These are phyloP conservation scores for Plectosphaerella cucumerina DNA, from an alignment of 2,329 filamentous ascomycete genomes.

Conservation along the genomic window DNA sequence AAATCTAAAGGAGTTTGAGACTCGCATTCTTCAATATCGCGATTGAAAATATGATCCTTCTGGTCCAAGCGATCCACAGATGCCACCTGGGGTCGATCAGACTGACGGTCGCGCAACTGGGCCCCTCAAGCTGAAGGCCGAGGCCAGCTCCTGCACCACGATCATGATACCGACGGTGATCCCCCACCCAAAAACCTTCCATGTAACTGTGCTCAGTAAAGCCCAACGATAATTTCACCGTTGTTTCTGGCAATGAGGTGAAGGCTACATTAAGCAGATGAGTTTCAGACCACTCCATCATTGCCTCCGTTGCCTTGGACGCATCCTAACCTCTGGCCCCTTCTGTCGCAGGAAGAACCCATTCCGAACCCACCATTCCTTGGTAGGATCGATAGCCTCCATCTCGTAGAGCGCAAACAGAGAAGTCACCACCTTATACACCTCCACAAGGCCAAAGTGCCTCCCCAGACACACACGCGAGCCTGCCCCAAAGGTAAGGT, in stretches of 20 bases:
- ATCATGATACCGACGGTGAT: background rate
- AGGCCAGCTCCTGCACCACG: background rate
- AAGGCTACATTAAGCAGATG: too few species aligned
- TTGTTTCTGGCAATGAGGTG: slow-evolving; percentile 56
- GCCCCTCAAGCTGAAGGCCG: background rate
- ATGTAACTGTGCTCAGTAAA: slow-evolving; percentile 37
- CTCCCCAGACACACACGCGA: slow-evolving; percentile 27
- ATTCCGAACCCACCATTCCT: slow-evolving; percentile 8
- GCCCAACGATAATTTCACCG: slow-evolving; percentile 56
- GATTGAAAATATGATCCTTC: background rate
- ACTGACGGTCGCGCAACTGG: background rate
- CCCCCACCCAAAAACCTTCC: background rate
- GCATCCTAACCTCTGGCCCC: slow-evolving; percentile 1
- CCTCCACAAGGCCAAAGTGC: slow-evolving; percentile 25
- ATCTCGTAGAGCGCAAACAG: slow-evolving; percentile 38
- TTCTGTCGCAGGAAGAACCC: slow-evolving; percentile 13
- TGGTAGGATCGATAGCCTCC: slow-evolving; percentile 18
- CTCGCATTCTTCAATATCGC: background rate
- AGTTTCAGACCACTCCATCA: too few species aligned
- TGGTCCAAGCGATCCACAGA: background rate
- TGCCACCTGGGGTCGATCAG: background rate
- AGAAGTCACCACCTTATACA: slow-evolving; percentile 35
- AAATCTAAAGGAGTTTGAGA: background rate
- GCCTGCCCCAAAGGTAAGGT: slow-evolving; percentile 27
- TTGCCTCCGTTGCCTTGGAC: background rate